Evolutionary conservation across 2,329 filamentous ascomycete genomes (phyloP), one percentile per base, ranked within the genome.

Genomic region (Calonectria pteridis): DNA sequence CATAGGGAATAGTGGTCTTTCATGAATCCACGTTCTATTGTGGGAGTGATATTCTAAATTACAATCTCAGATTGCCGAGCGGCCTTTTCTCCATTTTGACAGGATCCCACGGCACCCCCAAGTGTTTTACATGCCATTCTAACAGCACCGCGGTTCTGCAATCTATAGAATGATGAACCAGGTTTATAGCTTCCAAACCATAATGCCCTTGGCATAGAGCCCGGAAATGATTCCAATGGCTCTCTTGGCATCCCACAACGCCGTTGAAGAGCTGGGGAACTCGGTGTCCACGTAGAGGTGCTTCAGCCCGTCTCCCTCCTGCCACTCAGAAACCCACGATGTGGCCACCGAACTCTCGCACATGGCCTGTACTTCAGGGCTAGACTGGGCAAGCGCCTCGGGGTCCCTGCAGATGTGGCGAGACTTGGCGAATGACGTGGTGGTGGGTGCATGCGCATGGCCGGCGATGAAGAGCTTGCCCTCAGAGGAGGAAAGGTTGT

Each of bases 381-480:
- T 82, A 26, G 26, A 63, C 43, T 37, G 63, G 43, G 78, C 86
- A 87, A 3, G 70, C 35, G 82, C 78, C 0, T 85, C 74, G 35
- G 1, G 82, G 55, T 83, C 50, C 80, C 81, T 64, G 37, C 59
- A 43, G 40, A 64, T 64, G 40, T 64, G 33, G 26, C 55, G 55
- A 23, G 33, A 40, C 55, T 62, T 62, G 55, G 55, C 23, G 14
- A 62, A 62, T 4, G 55, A 37, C 2, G 49, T 72, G 14, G 86
- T 75, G 2, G 80, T 79, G 0, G 82, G 81, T 1, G 82, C 64
- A 58, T 87, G 81, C 1, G 85, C 83, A 35, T 88, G 86, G 0
- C 86, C 86, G 0, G 86, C 83, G 23, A 85, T 82, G 13, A 86
- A 72, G 23, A 88, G 81, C n/a, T 79, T 80, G 59, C 77, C 75